phyloP scores from a whole-genome alignment of 75 land plant genomes.

The Sequoia sempervirens region DNA sequence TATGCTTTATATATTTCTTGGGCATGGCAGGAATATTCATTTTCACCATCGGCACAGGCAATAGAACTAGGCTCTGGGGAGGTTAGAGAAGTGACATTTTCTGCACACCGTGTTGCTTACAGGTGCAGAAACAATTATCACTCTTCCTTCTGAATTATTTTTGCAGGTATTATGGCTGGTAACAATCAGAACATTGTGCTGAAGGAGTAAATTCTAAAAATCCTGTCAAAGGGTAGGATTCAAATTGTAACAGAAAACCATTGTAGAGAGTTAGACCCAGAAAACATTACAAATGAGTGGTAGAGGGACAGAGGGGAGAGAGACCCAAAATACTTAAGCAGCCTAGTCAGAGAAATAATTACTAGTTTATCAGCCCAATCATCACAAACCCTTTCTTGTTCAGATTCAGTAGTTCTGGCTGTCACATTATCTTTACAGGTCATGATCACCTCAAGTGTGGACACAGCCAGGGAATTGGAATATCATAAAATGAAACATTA shows the following conservation, averaged over 20 bases:
- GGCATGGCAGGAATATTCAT: constrained; percentile 72
- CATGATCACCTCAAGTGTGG: no score
- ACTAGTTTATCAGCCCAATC: no score
- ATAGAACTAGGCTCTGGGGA: constrained; percentile 90
- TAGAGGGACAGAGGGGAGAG: no score
- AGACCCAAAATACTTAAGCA: neutral
- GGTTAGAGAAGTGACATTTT: constrained; percentile 56
- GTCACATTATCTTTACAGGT: no score
- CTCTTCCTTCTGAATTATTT: neutral
- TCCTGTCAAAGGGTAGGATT: neutral
- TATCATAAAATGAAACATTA: no score
- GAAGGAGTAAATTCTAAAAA: neutral
- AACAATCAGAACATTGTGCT: neutral
- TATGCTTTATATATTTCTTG: neutral
- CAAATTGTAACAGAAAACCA: neutral
- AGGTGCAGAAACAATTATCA: constrained; percentile 36
- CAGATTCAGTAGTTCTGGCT: no score
- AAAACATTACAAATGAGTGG: neutral
- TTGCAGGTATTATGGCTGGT: neutral
- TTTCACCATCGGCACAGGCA: constrained; percentile 80
- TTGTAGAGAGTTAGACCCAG: neutral
- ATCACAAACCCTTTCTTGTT: no score
- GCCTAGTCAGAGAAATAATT: neutral
- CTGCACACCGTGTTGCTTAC: constrained; percentile 86
- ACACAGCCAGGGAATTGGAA: no score